Percentiles rank a stretch among this genome's conserved stretches.
phyloP scores from a whole-genome alignment of 2,329 filamentous ascomycete genomes.

The Nemania sp. region DNA sequence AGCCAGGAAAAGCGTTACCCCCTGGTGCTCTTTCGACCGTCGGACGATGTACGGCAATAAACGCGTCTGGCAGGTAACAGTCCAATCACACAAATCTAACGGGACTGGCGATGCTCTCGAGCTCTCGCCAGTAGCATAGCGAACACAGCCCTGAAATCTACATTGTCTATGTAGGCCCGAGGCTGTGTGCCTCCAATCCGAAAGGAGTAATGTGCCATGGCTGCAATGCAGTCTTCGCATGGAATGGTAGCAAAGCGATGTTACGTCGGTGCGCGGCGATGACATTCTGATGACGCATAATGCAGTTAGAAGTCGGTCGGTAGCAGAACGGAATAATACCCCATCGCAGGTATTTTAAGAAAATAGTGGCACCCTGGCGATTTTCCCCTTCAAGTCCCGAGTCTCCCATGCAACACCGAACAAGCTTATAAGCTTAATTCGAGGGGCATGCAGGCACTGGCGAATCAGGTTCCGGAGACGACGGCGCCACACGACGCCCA shows the following conservation, averaged over 20 bases:
- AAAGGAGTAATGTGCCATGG: background rate
- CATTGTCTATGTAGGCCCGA: constrained; percentile 5
- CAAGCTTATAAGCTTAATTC: constrained; percentile 32
- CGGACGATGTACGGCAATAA: constrained; percentile 5
- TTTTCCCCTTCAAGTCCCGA: constrained; percentile 23
- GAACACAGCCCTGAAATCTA: background rate
- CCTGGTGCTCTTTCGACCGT: background rate
- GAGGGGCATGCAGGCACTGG: constrained; percentile 23
- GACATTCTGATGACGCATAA: constrained; percentile 21
- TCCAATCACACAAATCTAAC: background rate
- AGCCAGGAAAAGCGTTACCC: constrained; percentile 9
- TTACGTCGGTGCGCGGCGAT: constrained; percentile 18
- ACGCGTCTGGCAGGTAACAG: constrained; percentile 8
- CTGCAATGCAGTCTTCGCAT: constrained; percentile 20
- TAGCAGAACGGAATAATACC: constrained; percentile 17
- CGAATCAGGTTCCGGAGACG: constrained; percentile 17
- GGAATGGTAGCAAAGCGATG: constrained; percentile 14
- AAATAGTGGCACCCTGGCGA: constrained; percentile 21
- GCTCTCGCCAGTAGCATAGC: background rate
- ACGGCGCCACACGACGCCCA: constrained; percentile 24
- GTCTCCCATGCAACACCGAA: constrained; percentile 27
- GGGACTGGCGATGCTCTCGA: constrained; percentile 14
- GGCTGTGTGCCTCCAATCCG: constrained; percentile 12
- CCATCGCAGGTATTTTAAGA: constrained; percentile 25
- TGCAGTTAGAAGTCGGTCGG: constrained; percentile 12